Base-by-base conservation (phyloP, 164 flowering plant genomes). In the Cinnamomum micranthum region DNA sequence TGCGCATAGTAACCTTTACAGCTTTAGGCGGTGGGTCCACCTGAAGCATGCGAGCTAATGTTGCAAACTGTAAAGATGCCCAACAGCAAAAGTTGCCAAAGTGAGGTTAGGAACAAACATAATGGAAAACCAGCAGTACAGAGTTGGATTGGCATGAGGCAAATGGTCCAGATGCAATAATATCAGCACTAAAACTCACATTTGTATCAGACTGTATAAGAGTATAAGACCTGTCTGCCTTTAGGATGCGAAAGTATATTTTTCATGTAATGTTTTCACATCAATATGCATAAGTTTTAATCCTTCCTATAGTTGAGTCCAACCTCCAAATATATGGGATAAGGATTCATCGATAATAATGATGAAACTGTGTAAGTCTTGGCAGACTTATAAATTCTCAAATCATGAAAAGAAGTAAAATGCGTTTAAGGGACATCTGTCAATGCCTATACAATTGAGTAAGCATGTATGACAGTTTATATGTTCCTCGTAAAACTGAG, bases 21-120 rank as follows among this genome's bases (percentile, higher is more conserved):
- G 92, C 95, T 86, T 91, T 95, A 71, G 99, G 99, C 77, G 99
- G 99, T 74, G 99, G 99, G 83, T 92, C 97, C 64, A 94, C 90
- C 84, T 95, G 99, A 85, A 95, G 99, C 91, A 90, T 90, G 19
- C 98, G 96, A 71, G 99, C 97, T 80, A 92, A 79, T 12, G 98
- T 92, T 64, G 79, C 98, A 87, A 89, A 95, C 99, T 95, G 80
- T 82, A 89, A 27, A 52, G 17, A 15, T 2, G 7, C 13, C 7
- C 28, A 27, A 17, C 19, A 66, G 20, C 5, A 66, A 24, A 64
- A 64, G 11, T 6, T 20, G n/a, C n/a, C 60, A 55, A 41, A 7
- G 47, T 41, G 60, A 55, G 12, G n/a, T 20, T 55, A 20, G 60
- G 60, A 55, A 41, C 20, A 55, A 55, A 55, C 60, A 55, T 55